Percentiles rank a stretch among this genome's conserved stretches.
phyloP scores from a whole-genome alignment of 2,329 filamentous ascomycete species.

The Aspergillus sp. region DNA sequence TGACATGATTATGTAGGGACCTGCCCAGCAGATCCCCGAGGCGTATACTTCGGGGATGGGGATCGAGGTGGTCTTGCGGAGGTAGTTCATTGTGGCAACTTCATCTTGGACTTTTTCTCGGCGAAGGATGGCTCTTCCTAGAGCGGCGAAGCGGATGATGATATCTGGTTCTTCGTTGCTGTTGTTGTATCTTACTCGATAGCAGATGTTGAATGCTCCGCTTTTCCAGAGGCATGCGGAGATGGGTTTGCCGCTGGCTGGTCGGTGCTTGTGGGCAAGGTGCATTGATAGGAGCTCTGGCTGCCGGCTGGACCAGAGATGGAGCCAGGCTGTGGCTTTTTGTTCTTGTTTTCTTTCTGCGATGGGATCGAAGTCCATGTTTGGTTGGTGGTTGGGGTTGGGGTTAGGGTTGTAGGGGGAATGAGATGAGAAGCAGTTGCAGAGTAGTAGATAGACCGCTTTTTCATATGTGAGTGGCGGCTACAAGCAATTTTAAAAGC shows the following conservation, averaged over 20 bases:
- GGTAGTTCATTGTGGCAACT: constrained; percentile 2
- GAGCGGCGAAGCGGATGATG: not conserved
- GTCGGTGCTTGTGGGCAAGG: not conserved
- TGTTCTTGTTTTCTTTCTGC: not conserved
- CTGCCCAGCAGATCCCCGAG: constrained; percentile 9
- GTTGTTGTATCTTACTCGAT: not conserved
- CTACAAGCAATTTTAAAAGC: too few relatives aligned
- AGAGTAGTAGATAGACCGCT: too few relatives aligned
- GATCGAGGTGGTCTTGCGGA: not conserved
- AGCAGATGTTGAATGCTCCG: not conserved
- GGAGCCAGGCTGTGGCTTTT: not conserved
- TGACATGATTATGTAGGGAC: constrained; percentile 4
- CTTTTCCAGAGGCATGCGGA: not conserved
- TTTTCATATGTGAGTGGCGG: too few relatives aligned
- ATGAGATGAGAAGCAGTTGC: too few relatives aligned
- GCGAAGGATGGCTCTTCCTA: not conserved
- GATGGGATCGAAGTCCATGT: not conserved
- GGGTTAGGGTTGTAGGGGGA: too few relatives aligned
- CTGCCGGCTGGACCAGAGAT: not conserved
- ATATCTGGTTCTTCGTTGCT: not conserved
- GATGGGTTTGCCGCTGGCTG: not conserved
- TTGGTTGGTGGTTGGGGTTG: too few relatives aligned
- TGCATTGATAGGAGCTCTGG: not conserved
- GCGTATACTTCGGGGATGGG: constrained; percentile 5
- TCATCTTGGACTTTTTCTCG: not conserved